Base-by-base conservation (phyloP, 257 asterid species). In the Solanum ossicruentum region DNA sequence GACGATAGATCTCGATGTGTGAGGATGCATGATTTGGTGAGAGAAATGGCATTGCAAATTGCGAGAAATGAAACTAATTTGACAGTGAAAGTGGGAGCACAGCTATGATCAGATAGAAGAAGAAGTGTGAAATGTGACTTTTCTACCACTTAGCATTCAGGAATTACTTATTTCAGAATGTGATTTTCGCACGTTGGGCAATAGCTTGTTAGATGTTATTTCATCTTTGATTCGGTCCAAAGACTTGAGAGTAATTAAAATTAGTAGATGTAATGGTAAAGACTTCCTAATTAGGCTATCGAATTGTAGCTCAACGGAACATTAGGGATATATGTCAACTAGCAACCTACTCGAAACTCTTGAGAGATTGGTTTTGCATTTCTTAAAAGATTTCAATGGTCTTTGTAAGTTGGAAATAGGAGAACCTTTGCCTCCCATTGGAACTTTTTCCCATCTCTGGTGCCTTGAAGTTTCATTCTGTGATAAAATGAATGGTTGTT, bases 381-480 rank as follows among this genome's bases (percentile, higher is more conserved):
- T 21, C 61, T 86, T 20, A 77, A 70, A 83, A 80, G 56, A 86
- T 80, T 85, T 85, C 85, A 65, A 56, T 83, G 43, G 81, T 47
- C 56, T 73, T 85, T 41, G 51, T 85, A 47, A 58, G 58, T 49
- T 82, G 58, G 51, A 77, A 60, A 52, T 67, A 32, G 39, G 54
- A 6, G 47, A 51, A 60, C 80, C 36, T 58, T 73, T 36, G n/a
- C 84, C 85, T 58, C 84, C 79, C 15, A 1, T 36, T 52, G 88
- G 85, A 26, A 70, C 85, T 57, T 88, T 88, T 72, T 84, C 85
- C 20, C 54, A 83, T 67, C 90, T 88, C 39, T 51, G 70, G 23
- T 26, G 17, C 32, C 58, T 86, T 65, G 72, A 26, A 2, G 43
- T 65, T 65, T 65, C 72, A 3, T 26, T 26, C 12, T 84, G 86